Percentiles rank a stretch among this genome's conserved stretches.
Conservation (phyloP, 1,139 yeast species). For the Sugiyamaella sp. region DNA sequence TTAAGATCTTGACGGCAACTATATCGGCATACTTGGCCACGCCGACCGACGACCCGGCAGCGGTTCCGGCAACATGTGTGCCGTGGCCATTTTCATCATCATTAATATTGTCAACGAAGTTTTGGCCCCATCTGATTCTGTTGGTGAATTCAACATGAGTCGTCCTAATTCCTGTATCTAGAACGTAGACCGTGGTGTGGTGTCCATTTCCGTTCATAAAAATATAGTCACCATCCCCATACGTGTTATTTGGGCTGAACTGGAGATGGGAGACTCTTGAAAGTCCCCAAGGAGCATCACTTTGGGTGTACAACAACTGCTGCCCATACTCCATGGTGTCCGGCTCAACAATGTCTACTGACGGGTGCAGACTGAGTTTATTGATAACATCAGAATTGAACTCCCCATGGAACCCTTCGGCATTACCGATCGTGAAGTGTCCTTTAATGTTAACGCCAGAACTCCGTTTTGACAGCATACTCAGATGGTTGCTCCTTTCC, state of each 20-base stretch:
- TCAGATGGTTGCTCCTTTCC: constrained; percentile 4
- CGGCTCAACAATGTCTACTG: constrained; percentile 52
- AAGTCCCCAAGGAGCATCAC: constrained; percentile 58
- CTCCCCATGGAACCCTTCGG: constrained; percentile 36
- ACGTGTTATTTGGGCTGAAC: constrained; percentile 26
- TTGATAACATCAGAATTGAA: constrained; percentile 40
- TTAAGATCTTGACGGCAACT: constrained; percentile 47
- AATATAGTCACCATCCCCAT: constrained; percentile 42
- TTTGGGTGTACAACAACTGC: constrained; percentile 40
- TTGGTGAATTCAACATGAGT: constrained; percentile 55
- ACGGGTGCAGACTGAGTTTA: constrained; percentile 47
- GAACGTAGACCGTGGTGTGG: constrained; percentile 57
- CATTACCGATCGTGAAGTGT: constrained; percentile 54
- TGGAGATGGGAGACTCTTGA: constrained; percentile 51
- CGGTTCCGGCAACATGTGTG: constrained; percentile 52
- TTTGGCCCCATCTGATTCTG: constrained; percentile 47
- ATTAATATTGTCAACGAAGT: constrained; percentile 40
- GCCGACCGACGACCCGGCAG: constrained; percentile 49
- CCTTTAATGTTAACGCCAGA: constrained; percentile 47
- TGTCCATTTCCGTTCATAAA: constrained; percentile 54
- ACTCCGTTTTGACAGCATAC: constrained; percentile 3
- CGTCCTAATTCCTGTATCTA: constrained; percentile 53
- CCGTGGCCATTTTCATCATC: constrained; percentile 45
- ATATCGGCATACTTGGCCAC: constrained; percentile 49
- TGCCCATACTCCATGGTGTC: constrained; percentile 44